These are phyloP conservation scores for Phaeosphaeria sp. DNA, from an alignment of 2,329 filamentous ascomycete genomes.

Conservation along the genomic window DNA sequence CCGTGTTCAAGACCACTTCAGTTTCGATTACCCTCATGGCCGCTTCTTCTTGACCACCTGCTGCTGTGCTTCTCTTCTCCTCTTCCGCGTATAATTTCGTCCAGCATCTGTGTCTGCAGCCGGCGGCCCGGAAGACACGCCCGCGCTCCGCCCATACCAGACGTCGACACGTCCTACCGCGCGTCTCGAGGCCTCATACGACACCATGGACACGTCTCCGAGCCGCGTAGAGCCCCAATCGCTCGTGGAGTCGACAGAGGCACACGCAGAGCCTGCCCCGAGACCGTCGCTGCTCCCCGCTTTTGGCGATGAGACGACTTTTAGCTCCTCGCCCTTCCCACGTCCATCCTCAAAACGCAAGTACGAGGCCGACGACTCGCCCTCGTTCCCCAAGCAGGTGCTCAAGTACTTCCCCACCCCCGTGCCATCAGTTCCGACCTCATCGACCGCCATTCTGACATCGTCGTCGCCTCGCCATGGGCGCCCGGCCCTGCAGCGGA, in stretches of 20 bases:
- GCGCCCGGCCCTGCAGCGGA: slow-evolving; percentile 64
- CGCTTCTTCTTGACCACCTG: slow-evolving; percentile 37
- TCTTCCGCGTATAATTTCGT: slow-evolving; percentile 22
- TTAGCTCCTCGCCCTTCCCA: slow-evolving; percentile 80
- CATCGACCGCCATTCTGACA: slow-evolving; percentile 87
- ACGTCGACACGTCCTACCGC: slow-evolving; percentile 38
- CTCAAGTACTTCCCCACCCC: slow-evolving; percentile 86
- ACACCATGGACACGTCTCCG: slow-evolving; percentile 44
- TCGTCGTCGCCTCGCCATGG: slow-evolving; percentile 71
- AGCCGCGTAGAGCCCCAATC: slow-evolving; percentile 33
- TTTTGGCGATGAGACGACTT: slow-evolving; percentile 67
- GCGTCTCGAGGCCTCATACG: slow-evolving; percentile 32
- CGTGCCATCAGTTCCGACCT: slow-evolving; percentile 71
- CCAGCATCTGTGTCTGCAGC: slow-evolving; percentile 23
- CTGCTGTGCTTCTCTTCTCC: slow-evolving; percentile 22
- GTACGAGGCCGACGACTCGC: slow-evolving; percentile 58
- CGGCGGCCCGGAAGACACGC: slow-evolving; percentile 34
- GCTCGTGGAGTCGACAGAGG: slow-evolving; percentile 34
- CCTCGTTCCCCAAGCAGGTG: slow-evolving; percentile 56
- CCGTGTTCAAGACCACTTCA: slow-evolving; percentile 37
- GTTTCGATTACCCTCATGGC: slow-evolving; percentile 46
- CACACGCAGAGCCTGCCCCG: slow-evolving; percentile 53
- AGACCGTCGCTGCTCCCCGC: slow-evolving; percentile 76
- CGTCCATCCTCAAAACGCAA: slow-evolving; percentile 72
- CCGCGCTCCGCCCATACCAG: slow-evolving; percentile 22